A percentile compares a stretch with the other conserved stretches of the same genome.
These are phyloP conservation scores for Galerina marginata DNA, from an alignment of 768 basidiomycete genomes.

Conservation along the genomic window DNA sequence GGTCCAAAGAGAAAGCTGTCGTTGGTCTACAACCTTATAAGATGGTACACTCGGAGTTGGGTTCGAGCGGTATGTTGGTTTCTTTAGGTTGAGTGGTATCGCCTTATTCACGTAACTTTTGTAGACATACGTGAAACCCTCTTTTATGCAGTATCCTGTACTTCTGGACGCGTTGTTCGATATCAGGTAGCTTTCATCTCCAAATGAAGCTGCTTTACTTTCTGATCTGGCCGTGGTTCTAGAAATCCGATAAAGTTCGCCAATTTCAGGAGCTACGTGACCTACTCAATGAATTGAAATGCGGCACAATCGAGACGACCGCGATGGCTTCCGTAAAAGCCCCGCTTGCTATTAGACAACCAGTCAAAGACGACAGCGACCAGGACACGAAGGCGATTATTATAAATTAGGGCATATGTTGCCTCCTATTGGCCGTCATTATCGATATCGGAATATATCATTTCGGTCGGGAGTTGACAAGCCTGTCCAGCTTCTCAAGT, in stretches of 20 bases:
- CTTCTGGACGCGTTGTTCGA: conserved; percentile 74
- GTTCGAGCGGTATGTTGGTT: conserved; percentile 12
- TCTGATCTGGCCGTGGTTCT: background rate
- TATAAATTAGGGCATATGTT: background rate
- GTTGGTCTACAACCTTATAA: conserved; percentile 60
- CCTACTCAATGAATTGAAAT: conserved; percentile 34
- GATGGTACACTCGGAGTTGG: conserved; percentile 38
- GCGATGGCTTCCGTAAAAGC: background rate
- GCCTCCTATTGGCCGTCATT: too few species aligned
- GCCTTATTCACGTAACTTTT: background rate
- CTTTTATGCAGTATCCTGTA: conserved; percentile 78
- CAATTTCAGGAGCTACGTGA: conserved; percentile 42
- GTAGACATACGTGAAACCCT: conserved; percentile 53
- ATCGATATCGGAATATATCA: too few species aligned
- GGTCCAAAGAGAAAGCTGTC: conserved; percentile 20
- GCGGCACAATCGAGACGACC: background rate
- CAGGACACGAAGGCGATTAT: background rate
- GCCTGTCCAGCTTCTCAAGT: too few species aligned
- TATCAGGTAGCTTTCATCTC: conserved; percentile 59
- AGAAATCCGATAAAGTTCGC: conserved; percentile 52
- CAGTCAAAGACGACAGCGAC: background rate
- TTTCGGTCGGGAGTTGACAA: too few species aligned
- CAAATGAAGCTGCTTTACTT: background rate
- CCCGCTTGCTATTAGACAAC: background rate
- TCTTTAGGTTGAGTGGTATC: background rate